Base-by-base conservation (phyloP, 2,329 filamentous ascomycete species). In the Trichoderma pleuroti region DNA sequence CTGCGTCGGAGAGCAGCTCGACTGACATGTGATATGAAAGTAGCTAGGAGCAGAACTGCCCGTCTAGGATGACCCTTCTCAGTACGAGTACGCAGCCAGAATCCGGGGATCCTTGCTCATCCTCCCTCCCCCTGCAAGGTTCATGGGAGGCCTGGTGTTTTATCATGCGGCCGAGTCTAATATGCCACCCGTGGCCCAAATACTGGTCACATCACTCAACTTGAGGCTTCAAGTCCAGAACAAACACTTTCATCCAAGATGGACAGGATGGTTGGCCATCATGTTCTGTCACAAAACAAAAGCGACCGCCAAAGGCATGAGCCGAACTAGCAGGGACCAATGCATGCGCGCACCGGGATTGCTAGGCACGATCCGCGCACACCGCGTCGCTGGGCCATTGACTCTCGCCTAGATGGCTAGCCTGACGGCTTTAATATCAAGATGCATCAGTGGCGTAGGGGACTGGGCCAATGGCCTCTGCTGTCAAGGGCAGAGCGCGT, bases 351-450 rank as follows among this genome's bases (percentile, higher is more conserved):
- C 65, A 59, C 70, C 63, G 70, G 67, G 52, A 46, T 39, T 46
- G 65, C 39, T 71, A 69, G 36, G 64, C 42, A 57, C 42, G 64
- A 68, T 62, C 64, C 56, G 57, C 65, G n/a, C 26, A 54, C 62
- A 56, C 62, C 49, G 46, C 54, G 54, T 46, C 36, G 28, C 36
- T 59, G 54, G 54, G 39, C 36, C 65, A 49, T 34, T 52, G 46
- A 7, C 39, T 34, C 54, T 46, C 34, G 28, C 36, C 36, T 46
- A 49, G 36, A 39, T 18, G 34, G 36, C 49, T 60, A 60, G 65
- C 36, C 59, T 28, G 9, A 18, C 64, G 54, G 36, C 34, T 49
- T 49, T 68, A 68, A 68, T 68, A 68, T 68, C 66, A 62, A 69
- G 69, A 62, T 62, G 62, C 62, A 67, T 71, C 28, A 24, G 24